Evolutionary conservation across 257 asterid genomes (phyloP), one percentile per base, ranked within the genome.

Genomic region (Gardenia jasminoides): DNA sequence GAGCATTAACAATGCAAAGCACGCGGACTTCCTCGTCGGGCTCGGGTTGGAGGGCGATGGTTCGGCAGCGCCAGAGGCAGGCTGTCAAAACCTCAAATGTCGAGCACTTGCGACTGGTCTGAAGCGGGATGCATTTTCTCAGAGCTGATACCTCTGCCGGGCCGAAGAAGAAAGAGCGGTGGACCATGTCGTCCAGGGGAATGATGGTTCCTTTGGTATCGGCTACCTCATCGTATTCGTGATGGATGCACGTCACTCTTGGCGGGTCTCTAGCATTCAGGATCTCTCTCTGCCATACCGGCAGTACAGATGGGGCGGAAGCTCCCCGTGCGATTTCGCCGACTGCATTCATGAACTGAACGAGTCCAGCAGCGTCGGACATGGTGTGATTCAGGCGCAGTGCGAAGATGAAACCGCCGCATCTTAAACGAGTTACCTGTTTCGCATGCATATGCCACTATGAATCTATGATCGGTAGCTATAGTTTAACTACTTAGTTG

Each of bases 371-470:
- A 6, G 85, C 97, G 36, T 93, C 98, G 47, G 91, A 20, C 86
- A 91, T 85, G 0, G 96, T 84, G 90, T 93, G 98, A 47, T 91
- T 90, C 24, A 87, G 87, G 46, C 93, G 92, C 43, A 90, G 68
- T 1, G 92, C 92, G 0, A 93, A 84, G 36, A 91, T 85, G 68
- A 90, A 91, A 19, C 97, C 91, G 6, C 93, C 96, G 54, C 97
- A 92, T 47, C 12, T 84, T 1, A 92, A 84, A 30, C 93, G 96
- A 3, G 97, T 92, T 56, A 92, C 96, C 96, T n/a, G n/a, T n/a
- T n/a, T n/a, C n/a, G n/a, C n/a, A n/a, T n/a, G n/a, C n/a, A n/a
- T n/a, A n/a, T n/a, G n/a, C n/a, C n/a, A n/a, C n/a, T n/a, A n/a
- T n/a, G n/a, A n/a, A n/a, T n/a, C n/a, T n/a, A n/a, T n/a, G n/a